Evolutionary conservation across 2,329 filamentous ascomycete genomes (phyloP).

Genomic region (Penicillium sp.): DNA sequence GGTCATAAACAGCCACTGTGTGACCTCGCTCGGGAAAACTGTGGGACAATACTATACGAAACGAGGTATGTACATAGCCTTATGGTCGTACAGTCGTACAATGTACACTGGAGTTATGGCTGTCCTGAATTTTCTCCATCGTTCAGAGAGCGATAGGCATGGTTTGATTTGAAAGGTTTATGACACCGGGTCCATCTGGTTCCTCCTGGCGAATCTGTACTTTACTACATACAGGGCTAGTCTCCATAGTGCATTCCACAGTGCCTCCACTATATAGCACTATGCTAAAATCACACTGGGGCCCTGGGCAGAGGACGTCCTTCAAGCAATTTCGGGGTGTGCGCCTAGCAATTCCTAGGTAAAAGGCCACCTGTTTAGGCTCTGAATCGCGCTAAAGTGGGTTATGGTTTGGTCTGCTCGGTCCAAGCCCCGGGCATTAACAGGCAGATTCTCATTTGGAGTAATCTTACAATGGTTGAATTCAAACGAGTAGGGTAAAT

Average conservation of each 20-base stretch:
- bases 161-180: background rate
- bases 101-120: too few species aligned
- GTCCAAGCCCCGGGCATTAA: background rate
- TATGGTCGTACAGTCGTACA: background rate
- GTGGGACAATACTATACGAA: background rate
- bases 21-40: background rate
- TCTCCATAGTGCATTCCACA: background rate
- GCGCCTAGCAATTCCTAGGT: background rate
- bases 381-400: background rate
- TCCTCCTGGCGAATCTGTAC: background rate
- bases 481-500: background rate
- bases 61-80: background rate
- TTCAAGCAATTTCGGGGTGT: too few species aligned
- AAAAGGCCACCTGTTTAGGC: background rate
- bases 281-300: too few species aligned
- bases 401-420: background rate
- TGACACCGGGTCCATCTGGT: background rate
- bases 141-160: background rate
- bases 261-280: too few species aligned
- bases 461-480: too few species aligned
- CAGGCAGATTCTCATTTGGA: background rate
- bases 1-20: too few species aligned
- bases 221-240: too few species aligned
- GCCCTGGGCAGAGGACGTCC: too few species aligned
- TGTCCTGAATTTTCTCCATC: background rate